phyloP scores from a whole-genome alignment of 176 grass and related monocot species.

The Oryza punctata region DNA sequence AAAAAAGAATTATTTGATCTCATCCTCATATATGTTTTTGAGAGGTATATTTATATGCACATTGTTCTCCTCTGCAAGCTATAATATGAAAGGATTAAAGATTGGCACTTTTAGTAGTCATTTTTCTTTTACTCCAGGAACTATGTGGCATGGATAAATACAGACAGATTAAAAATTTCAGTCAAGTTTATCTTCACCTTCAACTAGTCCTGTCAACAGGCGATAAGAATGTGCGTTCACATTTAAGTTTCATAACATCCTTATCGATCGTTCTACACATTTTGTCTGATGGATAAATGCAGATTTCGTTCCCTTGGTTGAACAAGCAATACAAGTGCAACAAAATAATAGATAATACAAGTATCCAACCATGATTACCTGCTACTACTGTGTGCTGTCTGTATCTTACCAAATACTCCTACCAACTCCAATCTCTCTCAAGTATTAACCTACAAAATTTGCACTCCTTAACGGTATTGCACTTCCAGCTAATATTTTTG shows the following conservation, averaged over 20 bases:
- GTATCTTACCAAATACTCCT: neutral
- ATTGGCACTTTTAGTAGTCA: too few species aligned
- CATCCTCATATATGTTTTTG: neutral
- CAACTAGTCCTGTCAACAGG: neutral
- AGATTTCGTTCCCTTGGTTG: neutral
- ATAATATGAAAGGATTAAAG: neutral
- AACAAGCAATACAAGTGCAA: neutral
- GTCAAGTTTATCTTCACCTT: neutral
- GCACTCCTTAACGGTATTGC: neutral
- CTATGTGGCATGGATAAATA: neutral
- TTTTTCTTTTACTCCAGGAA: too few species aligned
- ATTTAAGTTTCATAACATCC: neutral
- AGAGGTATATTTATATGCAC: neutral
- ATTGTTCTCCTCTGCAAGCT: neutral
- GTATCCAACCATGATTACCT: neutral
- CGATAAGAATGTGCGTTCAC: constrained; percentile 3
- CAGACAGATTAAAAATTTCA: neutral
- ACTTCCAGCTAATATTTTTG: neutral
- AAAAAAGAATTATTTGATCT: neutral
- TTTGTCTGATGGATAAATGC: neutral
- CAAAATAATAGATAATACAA: neutral
- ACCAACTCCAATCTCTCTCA: neutral
- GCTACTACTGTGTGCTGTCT: neutral
- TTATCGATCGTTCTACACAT: neutral
- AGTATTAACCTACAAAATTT: neutral